These are phyloP conservation scores for Firmiana major DNA, from an alignment of 345 rosid species.

Conservation along the genomic window DNA sequence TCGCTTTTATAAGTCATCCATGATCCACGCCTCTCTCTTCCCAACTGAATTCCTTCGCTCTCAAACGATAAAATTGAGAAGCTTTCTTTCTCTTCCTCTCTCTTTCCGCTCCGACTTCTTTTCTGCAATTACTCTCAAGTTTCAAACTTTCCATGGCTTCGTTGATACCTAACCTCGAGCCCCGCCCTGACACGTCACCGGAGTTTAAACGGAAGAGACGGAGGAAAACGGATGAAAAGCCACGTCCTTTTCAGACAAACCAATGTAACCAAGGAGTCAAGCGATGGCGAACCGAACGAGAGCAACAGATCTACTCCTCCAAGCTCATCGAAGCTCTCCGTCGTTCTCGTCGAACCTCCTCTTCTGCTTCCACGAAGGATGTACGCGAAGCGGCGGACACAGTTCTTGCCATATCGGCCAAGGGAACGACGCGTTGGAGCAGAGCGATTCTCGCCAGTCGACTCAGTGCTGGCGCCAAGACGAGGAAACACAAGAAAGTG, in stretches of 20 bases:
- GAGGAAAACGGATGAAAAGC: constrained; percentile 26
- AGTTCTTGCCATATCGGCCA: constrained; percentile 39
- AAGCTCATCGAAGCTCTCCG: constrained; percentile 67
- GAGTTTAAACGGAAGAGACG: constrained; percentile 50
- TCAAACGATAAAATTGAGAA: background rate
- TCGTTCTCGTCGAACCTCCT: constrained; percentile 33
- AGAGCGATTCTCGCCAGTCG: constrained; percentile 37
- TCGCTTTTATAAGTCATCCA: constrained; percentile 21
- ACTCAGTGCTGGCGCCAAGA: constrained; percentile 51
- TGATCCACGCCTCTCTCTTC: background rate
- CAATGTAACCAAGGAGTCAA: constrained; percentile 18
- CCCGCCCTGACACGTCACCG: constrained; percentile 23
- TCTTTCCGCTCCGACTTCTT: background rate
- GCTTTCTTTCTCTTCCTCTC: too few species aligned
- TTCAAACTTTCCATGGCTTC: constrained; percentile 22
- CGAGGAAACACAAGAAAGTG: constrained; percentile 45
- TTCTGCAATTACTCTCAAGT: background rate
- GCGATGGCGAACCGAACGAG: constrained; percentile 60
- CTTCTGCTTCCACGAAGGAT: constrained; percentile 12
- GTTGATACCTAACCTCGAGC: constrained; percentile 22
- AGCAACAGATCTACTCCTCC: constrained; percentile 62
- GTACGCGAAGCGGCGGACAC: constrained; percentile 40
- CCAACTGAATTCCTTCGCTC: background rate
- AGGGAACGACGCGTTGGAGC: constrained; percentile 38
- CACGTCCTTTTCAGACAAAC: constrained; percentile 5